Conservation (phyloP, 352 stramenopile species). For the Globisporangium recalcitrans region DNA sequence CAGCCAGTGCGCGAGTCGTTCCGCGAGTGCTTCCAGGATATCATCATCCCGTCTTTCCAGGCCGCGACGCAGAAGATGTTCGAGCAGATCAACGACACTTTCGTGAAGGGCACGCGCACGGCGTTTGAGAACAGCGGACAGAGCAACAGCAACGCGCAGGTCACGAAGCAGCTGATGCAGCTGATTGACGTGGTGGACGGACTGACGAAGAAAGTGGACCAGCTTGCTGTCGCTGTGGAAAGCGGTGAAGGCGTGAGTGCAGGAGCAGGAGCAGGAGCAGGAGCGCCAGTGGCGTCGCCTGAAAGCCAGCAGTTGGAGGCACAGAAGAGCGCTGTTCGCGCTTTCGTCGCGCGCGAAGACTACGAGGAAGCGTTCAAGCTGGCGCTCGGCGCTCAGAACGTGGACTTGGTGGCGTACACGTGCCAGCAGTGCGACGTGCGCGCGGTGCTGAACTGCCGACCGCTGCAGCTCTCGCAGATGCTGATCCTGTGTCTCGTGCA, state of each 20-base stretch:
- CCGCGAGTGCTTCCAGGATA: conserved; percentile 80
- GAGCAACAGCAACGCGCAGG: conserved; percentile 50
- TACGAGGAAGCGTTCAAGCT: conserved; percentile 84
- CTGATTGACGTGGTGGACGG: conserved; percentile 53
- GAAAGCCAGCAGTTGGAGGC: conserved; percentile 55
- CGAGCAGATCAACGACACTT: conserved; percentile 83
- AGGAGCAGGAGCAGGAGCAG: conserved; percentile 6
- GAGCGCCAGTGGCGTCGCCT: conserved; percentile 23
- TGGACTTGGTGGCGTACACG: conserved; percentile 62
- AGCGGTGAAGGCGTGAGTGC: conserved; percentile 16
- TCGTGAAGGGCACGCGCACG: conserved; percentile 63
- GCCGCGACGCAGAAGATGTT: conserved; percentile 88
- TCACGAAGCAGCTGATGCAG: conserved; percentile 56
- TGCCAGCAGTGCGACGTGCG: conserved; percentile 67
- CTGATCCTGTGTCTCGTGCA: conserved; percentile 81
- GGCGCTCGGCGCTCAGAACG: conserved; percentile 68
- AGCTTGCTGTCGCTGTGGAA: conserved; percentile 31
- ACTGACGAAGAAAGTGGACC: conserved; percentile 62
- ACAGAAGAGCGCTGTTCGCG: conserved; percentile 49
- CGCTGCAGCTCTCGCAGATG: conserved; percentile 80
- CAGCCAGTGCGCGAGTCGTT: conserved; percentile 81
- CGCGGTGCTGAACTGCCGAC: conserved; percentile 53
- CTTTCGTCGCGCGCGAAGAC: conserved; percentile 45
- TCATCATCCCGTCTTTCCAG: conserved; percentile 85
- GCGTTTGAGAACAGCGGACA: conserved; percentile 58